Evolutionary conservation across 2,329 filamentous ascomycete genomes (phyloP), one percentile per base, ranked within the genome.

Genomic region (Metarhizium humberi): DNA sequence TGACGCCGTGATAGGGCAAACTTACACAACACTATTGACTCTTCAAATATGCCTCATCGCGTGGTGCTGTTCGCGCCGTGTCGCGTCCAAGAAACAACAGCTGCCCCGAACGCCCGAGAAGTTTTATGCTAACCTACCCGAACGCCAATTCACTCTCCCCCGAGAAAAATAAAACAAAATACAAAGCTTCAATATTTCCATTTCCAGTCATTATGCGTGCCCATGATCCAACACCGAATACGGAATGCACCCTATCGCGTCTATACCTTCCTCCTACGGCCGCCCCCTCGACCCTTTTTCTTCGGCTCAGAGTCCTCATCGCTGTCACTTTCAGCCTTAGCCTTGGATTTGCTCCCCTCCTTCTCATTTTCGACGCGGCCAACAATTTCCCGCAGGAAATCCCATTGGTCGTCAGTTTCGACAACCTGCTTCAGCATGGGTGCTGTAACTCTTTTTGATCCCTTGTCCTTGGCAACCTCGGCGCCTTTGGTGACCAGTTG

Each of bases 361-460:
- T 81, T 81, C 62, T 84, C 79, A 40, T 76, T 77, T 59, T 80
- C 87, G 0, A 96, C 86, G 67, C 92, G 92, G 63, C 85, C 80
- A 53, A 96, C 92, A 63, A 96, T 96, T 52, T 97, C 92, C 57
- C 84, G 80, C 58, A 99, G 73, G 64, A 97, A 99, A 72, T 99
- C 94, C 75, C 95, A 92, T 67, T 96, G 90, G 60, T 94, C 90
- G 66, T 95, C 90, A 30, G 85, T 86, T 68, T 88, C 83, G 45
- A 99, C 86, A 11, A 94, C 92, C 59, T 89, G 84, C 75, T 97
- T 97, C 61, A 99, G 80, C 79, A 97, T 95, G 55, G 86, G 79
- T 2, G 92, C 90, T 16, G 90, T 91, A 61, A 99, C 89, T 60
- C 92, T 84, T 74, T 96, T 96, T 0, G 90, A 92, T 59, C 86